A percentile compares a stretch with the other conserved stretches of the same genome.
Conservation (phyloP, 2,329 filamentous ascomycete genomes). For the Alternaria brassicicola region DNA sequence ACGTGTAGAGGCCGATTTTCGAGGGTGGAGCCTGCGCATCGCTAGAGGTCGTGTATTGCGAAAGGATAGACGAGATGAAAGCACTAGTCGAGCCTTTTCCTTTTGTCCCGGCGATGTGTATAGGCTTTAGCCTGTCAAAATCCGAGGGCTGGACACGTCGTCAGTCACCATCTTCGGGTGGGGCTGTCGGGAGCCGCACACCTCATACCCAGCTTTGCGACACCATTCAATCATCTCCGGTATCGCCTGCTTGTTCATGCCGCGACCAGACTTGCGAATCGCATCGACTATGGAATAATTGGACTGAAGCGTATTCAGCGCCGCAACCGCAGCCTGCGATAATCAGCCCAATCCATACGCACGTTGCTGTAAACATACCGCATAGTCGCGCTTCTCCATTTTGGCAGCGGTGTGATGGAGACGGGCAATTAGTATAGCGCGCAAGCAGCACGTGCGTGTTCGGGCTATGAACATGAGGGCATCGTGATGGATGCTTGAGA, state of each 20-base stretch:
- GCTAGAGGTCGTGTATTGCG: slow-evolving; percentile 60
- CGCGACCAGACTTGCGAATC: slow-evolving; percentile 74
- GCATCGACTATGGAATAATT: slow-evolving; percentile 80
- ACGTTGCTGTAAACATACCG: slow-evolving; percentile 27
- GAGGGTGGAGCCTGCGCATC: slow-evolving; percentile 44
- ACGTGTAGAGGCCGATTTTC: slow-evolving; percentile 81
- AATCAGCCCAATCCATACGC: slow-evolving; percentile 22
- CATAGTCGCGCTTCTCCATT: slow-evolving; percentile 47
- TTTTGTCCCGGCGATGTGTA: slow-evolving; percentile 93
- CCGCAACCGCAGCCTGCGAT: slow-evolving; percentile 69
- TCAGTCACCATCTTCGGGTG: slow-evolving; percentile 3
- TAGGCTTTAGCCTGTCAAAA: slow-evolving; percentile 64
- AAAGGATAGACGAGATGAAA: slow-evolving; percentile 80
- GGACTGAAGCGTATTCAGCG: slow-evolving; percentile 77
- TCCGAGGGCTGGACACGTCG: slow-evolving; percentile 60
- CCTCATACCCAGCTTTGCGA: slow-evolving; percentile 74
- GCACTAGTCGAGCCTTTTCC: slow-evolving; percentile 91
- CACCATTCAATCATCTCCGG: slow-evolving; percentile 85
- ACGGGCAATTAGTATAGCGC: slow-evolving; percentile 17
- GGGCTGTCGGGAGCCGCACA: slow-evolving; percentile 52
- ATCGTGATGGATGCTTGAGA: slow-evolving; percentile 23
- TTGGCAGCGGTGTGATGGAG: slow-evolving; percentile 20
- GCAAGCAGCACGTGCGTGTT: slow-evolving; percentile 26
- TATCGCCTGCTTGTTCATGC: slow-evolving; percentile 75
- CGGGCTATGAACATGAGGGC: slow-evolving; percentile 41